phyloP scores from a whole-genome alignment of 768 basidiomycete genomes.

The Xanthoconium purpureum region DNA sequence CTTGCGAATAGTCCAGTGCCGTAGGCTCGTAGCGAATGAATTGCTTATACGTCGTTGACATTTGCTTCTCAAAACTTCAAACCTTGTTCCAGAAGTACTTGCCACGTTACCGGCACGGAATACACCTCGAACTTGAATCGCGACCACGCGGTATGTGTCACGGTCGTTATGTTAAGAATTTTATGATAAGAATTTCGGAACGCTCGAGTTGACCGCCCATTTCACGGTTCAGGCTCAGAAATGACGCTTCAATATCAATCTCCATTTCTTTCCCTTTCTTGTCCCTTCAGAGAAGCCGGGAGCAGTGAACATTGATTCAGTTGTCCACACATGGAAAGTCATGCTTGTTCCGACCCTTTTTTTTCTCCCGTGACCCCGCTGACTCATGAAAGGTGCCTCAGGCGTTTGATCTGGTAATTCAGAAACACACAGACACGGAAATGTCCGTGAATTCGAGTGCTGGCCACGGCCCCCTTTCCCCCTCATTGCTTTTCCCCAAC shows the following conservation, averaged over 20 bases:
- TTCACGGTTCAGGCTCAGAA: conserved; percentile 16
- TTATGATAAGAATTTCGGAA: not conserved
- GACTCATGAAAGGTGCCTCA: conserved; percentile 10
- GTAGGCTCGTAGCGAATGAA: conserved; percentile 23
- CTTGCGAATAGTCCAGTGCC: conserved; percentile 13
- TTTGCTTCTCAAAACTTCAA: conserved; percentile 7
- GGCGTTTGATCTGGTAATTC: conserved; percentile 10
- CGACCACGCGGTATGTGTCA: conserved; percentile 13
- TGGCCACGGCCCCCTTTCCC: conserved; percentile 4
- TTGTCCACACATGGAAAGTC: conserved; percentile 5
- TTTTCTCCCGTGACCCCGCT: conserved; percentile 7
- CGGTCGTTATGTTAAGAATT: not conserved
- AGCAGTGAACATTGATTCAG: conserved; percentile 1
- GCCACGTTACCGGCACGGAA: conserved; percentile 3
- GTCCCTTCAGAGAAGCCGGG: conserved; percentile 1
- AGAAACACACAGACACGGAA: conserved; percentile 9
- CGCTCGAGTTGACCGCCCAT: conserved; percentile 2
- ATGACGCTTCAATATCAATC: not conserved
- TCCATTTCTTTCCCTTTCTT: not conserved
- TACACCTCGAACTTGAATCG: not conserved
- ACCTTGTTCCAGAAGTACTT: conserved; percentile 20
- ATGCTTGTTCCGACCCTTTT: conserved; percentile 1
- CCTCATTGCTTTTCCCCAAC: not conserved
- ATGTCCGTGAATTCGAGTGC: conserved; percentile 10
- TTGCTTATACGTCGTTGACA: conserved; percentile 19